These are phyloP conservation scores for Scheffersomyces stipitis DNA, from an alignment of 805 yeast species.

Conservation along the genomic window DNA sequence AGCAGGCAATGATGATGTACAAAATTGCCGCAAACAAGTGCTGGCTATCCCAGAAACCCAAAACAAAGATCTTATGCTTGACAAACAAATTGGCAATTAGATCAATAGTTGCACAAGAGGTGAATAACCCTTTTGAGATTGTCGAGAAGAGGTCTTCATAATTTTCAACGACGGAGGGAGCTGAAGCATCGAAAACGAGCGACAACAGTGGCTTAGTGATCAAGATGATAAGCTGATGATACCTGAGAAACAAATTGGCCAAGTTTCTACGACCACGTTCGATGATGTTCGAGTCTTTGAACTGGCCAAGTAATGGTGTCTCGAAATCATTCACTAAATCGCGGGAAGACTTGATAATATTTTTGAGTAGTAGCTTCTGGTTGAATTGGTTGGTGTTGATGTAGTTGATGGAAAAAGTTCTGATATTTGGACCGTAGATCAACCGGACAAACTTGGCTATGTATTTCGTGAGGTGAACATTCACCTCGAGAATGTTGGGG, in stretches of 20 bases:
- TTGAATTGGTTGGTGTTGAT: slow-evolving; percentile 42
- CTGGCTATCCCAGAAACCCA: slow-evolving; percentile 43
- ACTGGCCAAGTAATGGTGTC: slow-evolving; percentile 23
- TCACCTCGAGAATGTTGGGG: slow-evolving; percentile 28
- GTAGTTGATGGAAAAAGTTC: slow-evolving; percentile 40
- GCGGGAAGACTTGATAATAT: slow-evolving; percentile 25
- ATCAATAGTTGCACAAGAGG: slow-evolving; percentile 31
- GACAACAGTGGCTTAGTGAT: slow-evolving; percentile 35
- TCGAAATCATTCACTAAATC: slow-evolving; percentile 35
- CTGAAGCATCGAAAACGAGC: slow-evolving; percentile 26
- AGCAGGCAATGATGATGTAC: slow-evolving; percentile 25
- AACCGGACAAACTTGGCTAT: slow-evolving; percentile 34
- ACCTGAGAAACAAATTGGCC: slow-evolving; percentile 36
- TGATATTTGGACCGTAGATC: slow-evolving; percentile 40
- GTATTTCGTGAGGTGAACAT: slow-evolving; percentile 40
- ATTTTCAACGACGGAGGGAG: slow-evolving; percentile 20
- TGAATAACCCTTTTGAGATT: slow-evolving; percentile 26
- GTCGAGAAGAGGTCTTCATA: slow-evolving; percentile 22
- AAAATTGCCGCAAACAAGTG: slow-evolving; percentile 35
- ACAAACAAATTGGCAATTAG: slow-evolving; percentile 27
- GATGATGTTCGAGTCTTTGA: slow-evolving; percentile 19
- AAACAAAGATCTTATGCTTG: slow-evolving; percentile 26
- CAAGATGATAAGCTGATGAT: slow-evolving; percentile 31
- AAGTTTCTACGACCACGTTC: slow-evolving; percentile 23
- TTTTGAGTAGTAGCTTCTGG: slow-evolving; percentile 31